These are phyloP conservation scores for Saccharomyces hybrid DNA, from an alignment of 1,139 yeast species.

Conservation along the genomic window DNA sequence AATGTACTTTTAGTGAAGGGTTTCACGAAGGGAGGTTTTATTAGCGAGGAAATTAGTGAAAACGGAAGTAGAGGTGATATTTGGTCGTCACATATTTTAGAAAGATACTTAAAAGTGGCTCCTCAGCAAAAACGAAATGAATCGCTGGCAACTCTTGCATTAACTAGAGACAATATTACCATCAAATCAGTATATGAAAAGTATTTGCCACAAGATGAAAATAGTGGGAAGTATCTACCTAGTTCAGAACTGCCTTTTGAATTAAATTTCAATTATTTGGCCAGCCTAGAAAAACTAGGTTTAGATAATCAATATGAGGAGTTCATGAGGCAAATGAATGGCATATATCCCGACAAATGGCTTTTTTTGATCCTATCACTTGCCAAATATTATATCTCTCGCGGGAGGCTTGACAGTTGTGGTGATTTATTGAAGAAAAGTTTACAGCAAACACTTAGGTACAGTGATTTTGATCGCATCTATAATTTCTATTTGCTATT, in stretches of 20 bases:
- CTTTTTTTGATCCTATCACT: conserved; percentile 44
- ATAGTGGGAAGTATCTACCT: conserved; percentile 31
- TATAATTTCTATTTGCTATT: conserved; percentile 59
- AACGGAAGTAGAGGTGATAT: conserved; percentile 9
- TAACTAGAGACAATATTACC: conserved; percentile 22
- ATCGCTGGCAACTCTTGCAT: conserved; percentile 28
- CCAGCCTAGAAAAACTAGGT: conserved; percentile 33
- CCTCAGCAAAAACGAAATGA: conserved; percentile 4
- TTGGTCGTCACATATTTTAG: conserved; percentile 29
- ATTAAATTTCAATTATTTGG: conserved; percentile 42
- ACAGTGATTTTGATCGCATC: conserved; percentile 55
- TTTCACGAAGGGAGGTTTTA: background rate
- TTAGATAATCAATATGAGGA: conserved; percentile 29
- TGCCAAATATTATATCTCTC: conserved; percentile 42
- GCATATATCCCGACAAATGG: conserved; percentile 53
- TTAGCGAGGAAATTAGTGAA: background rate
- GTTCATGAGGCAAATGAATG: conserved; percentile 35
- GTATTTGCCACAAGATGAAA: conserved; percentile 30
- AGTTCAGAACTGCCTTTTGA: conserved; percentile 35
- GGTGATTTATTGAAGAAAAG: conserved; percentile 32
- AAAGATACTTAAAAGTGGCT: conserved; percentile 17
- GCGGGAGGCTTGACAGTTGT: conserved; percentile 36
- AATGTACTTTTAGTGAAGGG: background rate
- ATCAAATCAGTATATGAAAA: conserved; percentile 24
- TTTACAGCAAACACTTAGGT: conserved; percentile 39